Conservation (phyloP, 257 asterid genomes). For the Solanum arcanum region DNA sequence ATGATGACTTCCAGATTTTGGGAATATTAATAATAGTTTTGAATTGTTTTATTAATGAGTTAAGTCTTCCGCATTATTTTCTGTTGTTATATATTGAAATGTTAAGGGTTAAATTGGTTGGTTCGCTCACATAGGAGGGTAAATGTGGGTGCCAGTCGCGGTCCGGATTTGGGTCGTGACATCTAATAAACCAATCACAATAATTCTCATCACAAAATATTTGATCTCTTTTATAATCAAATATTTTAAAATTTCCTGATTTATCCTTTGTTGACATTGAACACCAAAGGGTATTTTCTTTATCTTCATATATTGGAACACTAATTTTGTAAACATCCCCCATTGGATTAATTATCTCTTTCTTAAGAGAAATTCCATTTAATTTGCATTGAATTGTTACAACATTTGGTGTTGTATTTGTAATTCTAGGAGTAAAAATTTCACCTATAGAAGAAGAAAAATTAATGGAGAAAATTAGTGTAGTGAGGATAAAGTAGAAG, state of each 20-base stretch:
- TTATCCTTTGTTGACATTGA: background rate
- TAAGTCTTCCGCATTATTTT: too few species aligned
- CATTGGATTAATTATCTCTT: background rate
- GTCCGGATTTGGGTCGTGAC: too few species aligned
- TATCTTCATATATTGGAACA: background rate
- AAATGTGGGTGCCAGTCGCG: too few species aligned
- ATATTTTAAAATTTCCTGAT: background rate
- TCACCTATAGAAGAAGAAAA: background rate
- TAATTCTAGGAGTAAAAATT: background rate
- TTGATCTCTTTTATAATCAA: background rate
- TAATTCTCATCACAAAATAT: background rate
- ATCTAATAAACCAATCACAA: background rate
- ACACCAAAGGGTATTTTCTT: background rate
- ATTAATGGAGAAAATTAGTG: background rate
- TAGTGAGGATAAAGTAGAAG: background rate
- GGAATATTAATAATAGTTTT: too few species aligned
- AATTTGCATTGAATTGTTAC: background rate
- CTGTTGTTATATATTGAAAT: too few species aligned
- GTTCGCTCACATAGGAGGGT: too few species aligned
- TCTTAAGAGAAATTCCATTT: background rate
- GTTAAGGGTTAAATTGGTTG: too few species aligned
- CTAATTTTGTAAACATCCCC: background rate
- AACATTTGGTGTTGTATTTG: background rate
- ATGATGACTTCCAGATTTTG: too few species aligned
- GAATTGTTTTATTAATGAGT: too few species aligned